Evolutionary conservation across 176 grass and related monocot genomes (phyloP), one percentile per base, ranked within the genome.

Genomic region (Oryza australiensis): DNA sequence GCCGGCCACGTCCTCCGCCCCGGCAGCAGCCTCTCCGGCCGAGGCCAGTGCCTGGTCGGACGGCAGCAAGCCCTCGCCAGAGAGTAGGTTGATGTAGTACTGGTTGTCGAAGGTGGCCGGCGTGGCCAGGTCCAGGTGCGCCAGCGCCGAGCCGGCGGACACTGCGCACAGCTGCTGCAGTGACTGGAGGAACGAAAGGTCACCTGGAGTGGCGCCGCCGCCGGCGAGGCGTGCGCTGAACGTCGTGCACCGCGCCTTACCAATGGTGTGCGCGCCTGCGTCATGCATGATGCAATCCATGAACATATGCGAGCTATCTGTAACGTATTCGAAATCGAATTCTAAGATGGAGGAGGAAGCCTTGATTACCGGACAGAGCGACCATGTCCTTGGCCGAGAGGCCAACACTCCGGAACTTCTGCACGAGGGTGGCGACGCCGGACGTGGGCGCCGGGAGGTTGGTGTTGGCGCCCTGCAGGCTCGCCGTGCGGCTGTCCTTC

Each of bases 21-120:
- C 88, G 0, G 70, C 12, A 0, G 45, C 5, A 26, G 63, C n/a
- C 9, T 1, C 20, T 16, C 5, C 41, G 1, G 64, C 35, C 27
- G 81, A 74, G 1, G 42, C 76, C 16, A 97, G 89, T 1, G 62
- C 91, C 85, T 97, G 91, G 80, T 97, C 94, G 12, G 94, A 97
- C 51, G 82, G 94, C 53, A 97, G 91, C 35, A 97, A 89, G 22
- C 94, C 94, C 22, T 97, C 80, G 35, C 90, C 91, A 1, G 94
- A 91, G 30, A 97, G 79, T 74, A 97, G 83, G 90, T 97, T 97
- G 71, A 92, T 83, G 85, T 94, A 97, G 85, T 97, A 97, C 83
- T 97, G 94, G 85, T 97, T 97, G 80, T 97, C 94, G 62, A 97
- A 97, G 35, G 89, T 92, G 27, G 87, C 87, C 22, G 91, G 94